Base-by-base conservation (phyloP, 2,329 filamentous ascomycete genomes). In the Piedraia hortae region DNA sequence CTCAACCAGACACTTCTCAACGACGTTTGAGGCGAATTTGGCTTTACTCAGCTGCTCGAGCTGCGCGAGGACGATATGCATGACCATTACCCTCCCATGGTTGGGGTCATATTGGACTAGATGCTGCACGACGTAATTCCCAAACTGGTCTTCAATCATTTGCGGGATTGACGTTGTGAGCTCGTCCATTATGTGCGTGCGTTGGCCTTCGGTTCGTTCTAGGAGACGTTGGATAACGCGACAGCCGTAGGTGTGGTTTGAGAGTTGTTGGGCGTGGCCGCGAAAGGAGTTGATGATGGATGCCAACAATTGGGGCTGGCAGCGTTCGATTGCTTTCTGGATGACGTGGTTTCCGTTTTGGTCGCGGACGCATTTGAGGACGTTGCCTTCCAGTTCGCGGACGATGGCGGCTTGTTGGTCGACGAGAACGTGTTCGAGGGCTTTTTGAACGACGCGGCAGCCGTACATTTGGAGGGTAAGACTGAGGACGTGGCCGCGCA, bases 281-380 rank as follows among this genome's bases (percentile, higher is more conserved):
- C 59, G 62, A 48, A 91, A 71, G 2, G 71, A 65, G 22, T 73
- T 59, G 47, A 89, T 70, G 43, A 93, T 70, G 46, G 88, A 88
- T 30, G 67, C 67, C 20, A 90, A 71, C 37, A 82, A 65, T 31
- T 74, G 56, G 2, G 65, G 60, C 0, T 75, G 73, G 26, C 82
- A 62, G 34, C 69, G 54, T 37, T 85, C 70, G 27, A 97, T 78
- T 6, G 82, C 70, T 45, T 89, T 90, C 37, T 93, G 85, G 10
- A 97, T 67, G 13, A 97, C 85, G 33, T 97, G 85, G 44, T 97
- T 97, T 24, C 82, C 85, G 34, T 91, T 85, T 40, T 77, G 65
- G 34, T 91, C 72, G 34, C 68, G 71, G 30, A 89, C 69, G 25
- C 82, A 73, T 27, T 61, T 62, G 24, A 82, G 42, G 4, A 91